A percentile compares a stretch with the other conserved stretches of the same genome.
Conservation (phyloP, 306 rosid genomes). For the Herpetospermum pedunculosum region DNA sequence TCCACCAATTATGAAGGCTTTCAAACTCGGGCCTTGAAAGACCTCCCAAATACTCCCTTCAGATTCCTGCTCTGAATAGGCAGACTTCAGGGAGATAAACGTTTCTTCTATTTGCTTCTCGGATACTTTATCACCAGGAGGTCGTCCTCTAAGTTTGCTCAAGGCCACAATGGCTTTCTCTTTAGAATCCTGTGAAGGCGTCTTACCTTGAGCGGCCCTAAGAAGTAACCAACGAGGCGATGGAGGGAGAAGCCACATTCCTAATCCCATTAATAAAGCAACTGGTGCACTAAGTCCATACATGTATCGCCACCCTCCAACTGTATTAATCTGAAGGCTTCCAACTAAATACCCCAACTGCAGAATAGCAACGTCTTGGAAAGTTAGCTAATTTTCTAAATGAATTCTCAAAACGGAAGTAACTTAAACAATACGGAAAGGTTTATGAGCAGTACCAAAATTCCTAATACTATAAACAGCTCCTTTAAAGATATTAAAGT, state of each 20-base stretch:
- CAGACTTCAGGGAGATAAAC: constrained; percentile 47
- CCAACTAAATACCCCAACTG: constrained; percentile 91
- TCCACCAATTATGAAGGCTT: constrained; percentile 76
- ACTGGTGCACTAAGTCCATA: constrained; percentile 78
- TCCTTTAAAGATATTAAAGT: constrained; percentile 89
- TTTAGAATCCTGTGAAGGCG: constrained; percentile 54
- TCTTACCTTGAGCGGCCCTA: constrained; percentile 87
- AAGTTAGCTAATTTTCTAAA: constrained; percentile 10
- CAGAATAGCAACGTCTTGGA: constrained; percentile 16
- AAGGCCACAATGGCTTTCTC: constrained; percentile 57
- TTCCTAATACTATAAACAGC: constrained; percentile 91
- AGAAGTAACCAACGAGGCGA: constrained; percentile 99
- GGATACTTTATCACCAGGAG: constrained; percentile 62
- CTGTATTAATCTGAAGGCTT: constrained; percentile 58
- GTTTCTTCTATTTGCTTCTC: constrained; percentile 79
- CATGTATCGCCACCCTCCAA: constrained; percentile 97
- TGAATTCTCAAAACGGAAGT: constrained; percentile 4
- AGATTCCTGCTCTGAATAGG: constrained; percentile 62
- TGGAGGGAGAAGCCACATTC: constrained; percentile 67
- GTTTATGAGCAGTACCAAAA: constrained; percentile 47
- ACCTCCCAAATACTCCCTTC: constrained; percentile 84
- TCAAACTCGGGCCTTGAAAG: constrained; percentile 86
- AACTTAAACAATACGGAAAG: constrained; percentile 3
- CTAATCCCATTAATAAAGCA: constrained; percentile 80
- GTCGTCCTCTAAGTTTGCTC: constrained; percentile 72